Conservation (phyloP, 371 early-diverging fungal species). For the Dichotomocladium elegans region DNA sequence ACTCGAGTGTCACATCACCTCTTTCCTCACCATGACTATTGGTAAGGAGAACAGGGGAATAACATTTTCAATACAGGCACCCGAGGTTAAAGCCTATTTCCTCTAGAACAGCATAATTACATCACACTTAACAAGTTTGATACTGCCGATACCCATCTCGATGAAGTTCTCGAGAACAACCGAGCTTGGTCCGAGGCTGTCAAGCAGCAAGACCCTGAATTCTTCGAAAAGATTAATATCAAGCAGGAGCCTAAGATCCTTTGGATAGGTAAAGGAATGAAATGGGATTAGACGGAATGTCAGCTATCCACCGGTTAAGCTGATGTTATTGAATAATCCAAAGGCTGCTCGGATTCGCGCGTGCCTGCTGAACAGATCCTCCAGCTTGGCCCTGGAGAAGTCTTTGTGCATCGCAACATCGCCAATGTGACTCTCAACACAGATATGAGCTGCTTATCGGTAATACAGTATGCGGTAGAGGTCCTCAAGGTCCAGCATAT, state of each 20-base stretch:
- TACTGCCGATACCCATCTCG: constrained; percentile 17
- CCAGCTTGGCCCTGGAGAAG: constrained; percentile 74
- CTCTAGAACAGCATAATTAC: too few relatives aligned
- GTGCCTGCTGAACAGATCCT: constrained; percentile 71
- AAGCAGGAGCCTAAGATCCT: constrained; percentile 84
- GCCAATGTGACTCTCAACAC: constrained; percentile 81
- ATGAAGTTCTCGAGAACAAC: constrained; percentile 26
- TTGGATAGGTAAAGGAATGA: constrained; percentile 74
- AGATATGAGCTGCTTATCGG: constrained; percentile 81
- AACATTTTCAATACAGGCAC: too few relatives aligned
- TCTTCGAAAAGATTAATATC: constrained; percentile 47
- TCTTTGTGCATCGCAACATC: constrained; percentile 94
- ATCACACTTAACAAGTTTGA: constrained; percentile 22
- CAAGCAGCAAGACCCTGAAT: constrained; percentile 25
- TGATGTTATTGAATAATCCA: too few relatives aligned
- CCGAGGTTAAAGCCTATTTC: too few relatives aligned
- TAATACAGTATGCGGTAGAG: constrained; percentile 90
- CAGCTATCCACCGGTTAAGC: neutral
- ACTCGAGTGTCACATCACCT: too few relatives aligned
- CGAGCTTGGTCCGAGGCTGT: constrained; percentile 35
- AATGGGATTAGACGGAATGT: neutral
- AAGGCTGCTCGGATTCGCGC: constrained; percentile 89
- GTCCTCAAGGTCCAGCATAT: constrained; percentile 88
- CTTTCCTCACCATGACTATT: too few relatives aligned
- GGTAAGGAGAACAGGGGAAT: too few relatives aligned